Percentiles rank a stretch among this genome's conserved stretches.
These are phyloP conservation scores for Aspergillus heteromorphus DNA, from an alignment of 495 filamentous ascomycete species.

Conservation along the genomic window DNA sequence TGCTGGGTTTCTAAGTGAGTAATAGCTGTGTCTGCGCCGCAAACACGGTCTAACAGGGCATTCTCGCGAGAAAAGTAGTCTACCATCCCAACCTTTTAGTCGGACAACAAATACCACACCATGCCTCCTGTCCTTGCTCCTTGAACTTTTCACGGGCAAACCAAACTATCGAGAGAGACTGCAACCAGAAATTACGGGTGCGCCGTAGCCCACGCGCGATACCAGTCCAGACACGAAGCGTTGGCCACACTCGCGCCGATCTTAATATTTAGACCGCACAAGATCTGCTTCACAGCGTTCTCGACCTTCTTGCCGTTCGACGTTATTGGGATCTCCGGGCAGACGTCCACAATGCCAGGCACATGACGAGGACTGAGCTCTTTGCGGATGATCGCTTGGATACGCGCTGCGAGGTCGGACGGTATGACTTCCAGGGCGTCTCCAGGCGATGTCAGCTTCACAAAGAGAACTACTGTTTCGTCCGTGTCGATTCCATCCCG, in stretches of 20 bases:
- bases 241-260: slow-evolving; percentile 85
- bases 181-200: slow-evolving; percentile 25
- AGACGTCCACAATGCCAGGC: slow-evolving; percentile 72
- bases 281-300: slow-evolving; percentile 86
- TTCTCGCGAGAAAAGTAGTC: background rate
- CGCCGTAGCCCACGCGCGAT: slow-evolving; percentile 61
- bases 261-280: slow-evolving; percentile 81
- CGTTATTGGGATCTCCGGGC: slow-evolving; percentile 78
- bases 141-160: background rate
- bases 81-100: background rate
- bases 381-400: slow-evolving; percentile 59
- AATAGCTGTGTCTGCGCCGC: slow-evolving; percentile 1
- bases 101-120: background rate
- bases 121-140: background rate
- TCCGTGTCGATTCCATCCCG: slow-evolving; percentile 64
- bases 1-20: background rate
- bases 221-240: slow-evolving; percentile 78
- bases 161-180: background rate
- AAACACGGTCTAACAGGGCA: background rate
- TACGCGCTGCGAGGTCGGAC: slow-evolving; percentile 46
- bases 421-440: slow-evolving; percentile 18
- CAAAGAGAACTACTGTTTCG: slow-evolving; percentile 81
- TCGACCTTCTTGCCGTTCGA: slow-evolving; percentile 95
- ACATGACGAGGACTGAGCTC: slow-evolving; percentile 85
- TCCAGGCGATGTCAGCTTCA: slow-evolving; percentile 56